Evolutionary conservation across 345 rosid species (phyloP).

Genomic region (Durio zibethinus): DNA sequence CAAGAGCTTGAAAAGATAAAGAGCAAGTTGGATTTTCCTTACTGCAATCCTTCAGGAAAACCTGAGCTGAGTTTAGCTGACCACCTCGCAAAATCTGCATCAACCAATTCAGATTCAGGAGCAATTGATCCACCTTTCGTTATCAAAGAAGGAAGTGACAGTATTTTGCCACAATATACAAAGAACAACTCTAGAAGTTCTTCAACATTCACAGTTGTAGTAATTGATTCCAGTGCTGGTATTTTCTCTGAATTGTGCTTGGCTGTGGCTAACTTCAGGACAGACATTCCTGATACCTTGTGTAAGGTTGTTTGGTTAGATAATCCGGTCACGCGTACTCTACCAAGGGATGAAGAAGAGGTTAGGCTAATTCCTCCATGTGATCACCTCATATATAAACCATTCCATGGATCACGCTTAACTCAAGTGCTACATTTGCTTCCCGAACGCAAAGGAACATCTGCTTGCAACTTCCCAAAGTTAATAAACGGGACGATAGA

Average conservation of each 20-base stretch:
- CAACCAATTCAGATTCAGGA: conserved; percentile 19
- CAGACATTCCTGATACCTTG: conserved; percentile 20
- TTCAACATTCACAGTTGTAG: conserved; percentile 35
- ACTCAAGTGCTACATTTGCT: conserved; percentile 39
- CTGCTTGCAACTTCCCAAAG: background rate
- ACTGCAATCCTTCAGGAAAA: conserved; percentile 34
- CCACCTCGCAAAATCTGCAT: conserved; percentile 13
- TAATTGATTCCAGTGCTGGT: conserved; percentile 55
- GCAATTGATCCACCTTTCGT: conserved; percentile 41
- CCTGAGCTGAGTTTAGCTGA: conserved; percentile 35
- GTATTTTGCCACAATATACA: conserved; percentile 22
- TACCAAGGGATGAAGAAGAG: conserved; percentile 7
- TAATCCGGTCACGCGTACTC: conserved; percentile 27
- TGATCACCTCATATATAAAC: conserved; percentile 42
- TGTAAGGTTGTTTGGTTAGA: conserved; percentile 71
- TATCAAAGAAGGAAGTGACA: conserved; percentile 43
- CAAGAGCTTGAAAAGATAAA: conserved; percentile 34
- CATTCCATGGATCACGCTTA: conserved; percentile 75
- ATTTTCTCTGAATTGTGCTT: conserved; percentile 30
- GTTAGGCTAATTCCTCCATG: conserved; percentile 12
- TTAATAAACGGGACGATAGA: background rate
- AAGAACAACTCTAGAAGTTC: conserved; percentile 15
- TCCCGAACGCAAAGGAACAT: conserved; percentile 52
- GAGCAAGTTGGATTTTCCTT: conserved; percentile 32
- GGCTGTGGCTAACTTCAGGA: conserved; percentile 41